A percentile compares a stretch with the other conserved stretches of the same genome.
These are phyloP conservation scores for Beauveria rudraprayagi DNA, from an alignment of 2,329 filamentous ascomycete genomes.

Conservation along the genomic window DNA sequence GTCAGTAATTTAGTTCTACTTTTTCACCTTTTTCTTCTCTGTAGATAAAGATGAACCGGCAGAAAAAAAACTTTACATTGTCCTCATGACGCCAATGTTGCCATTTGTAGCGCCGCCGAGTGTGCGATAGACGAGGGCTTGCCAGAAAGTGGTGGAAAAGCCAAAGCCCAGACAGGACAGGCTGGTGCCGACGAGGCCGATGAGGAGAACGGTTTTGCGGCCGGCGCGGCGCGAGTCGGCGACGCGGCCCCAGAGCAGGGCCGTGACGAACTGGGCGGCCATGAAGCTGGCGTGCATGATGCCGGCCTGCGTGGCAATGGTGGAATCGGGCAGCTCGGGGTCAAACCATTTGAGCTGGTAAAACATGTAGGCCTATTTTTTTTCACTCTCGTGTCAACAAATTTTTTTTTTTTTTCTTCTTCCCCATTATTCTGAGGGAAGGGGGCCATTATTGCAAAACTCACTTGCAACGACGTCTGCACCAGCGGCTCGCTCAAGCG, in stretches of 20 bases:
- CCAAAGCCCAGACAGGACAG: constrained; percentile 49
- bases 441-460: background rate
- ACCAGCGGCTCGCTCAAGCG: constrained; percentile 76
- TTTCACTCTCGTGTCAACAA: background rate
- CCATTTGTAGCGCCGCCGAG: constrained; percentile 65
- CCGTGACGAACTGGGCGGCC: constrained; percentile 72
- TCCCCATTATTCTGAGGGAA: background rate
- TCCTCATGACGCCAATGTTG: constrained; percentile 64
- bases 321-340: constrained; percentile 44
- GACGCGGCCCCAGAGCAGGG: constrained; percentile 72
- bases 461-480: constrained; percentile 59
- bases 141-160: constrained; percentile 54
- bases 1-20: too few relatives aligned
- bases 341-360: constrained; percentile 80
- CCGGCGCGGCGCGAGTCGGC: constrained; percentile 57
- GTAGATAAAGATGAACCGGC: background rate
- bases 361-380: constrained; percentile 64
- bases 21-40: too few relatives aligned
- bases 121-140: constrained; percentile 65
- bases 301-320: constrained; percentile 69
- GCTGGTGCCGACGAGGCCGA: constrained; percentile 62
- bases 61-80: constrained; percentile 45
- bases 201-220: constrained; percentile 68
- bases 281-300: constrained; percentile 74
- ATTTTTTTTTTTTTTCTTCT: background rate